These are phyloP conservation scores for Naematelia encephala DNA, from an alignment of 768 basidiomycete genomes.

Conservation along the genomic window DNA sequence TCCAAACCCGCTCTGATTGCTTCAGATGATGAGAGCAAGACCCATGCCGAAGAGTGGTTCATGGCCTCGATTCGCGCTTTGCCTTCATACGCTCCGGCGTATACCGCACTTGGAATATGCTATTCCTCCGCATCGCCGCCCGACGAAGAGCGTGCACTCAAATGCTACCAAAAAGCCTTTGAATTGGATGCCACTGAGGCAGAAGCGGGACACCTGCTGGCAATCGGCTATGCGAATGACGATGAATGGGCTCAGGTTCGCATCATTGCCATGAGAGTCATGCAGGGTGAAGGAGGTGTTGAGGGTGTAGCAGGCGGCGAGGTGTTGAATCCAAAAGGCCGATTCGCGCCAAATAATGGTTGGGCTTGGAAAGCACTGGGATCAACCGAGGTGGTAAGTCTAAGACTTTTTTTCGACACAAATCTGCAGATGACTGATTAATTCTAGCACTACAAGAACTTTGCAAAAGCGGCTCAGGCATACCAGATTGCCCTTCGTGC, in stretches of 20 bases:
- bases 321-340: conserved; percentile 46
- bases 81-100: conserved; percentile 78
- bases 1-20: conserved; percentile 7
- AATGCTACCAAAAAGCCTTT: conserved; percentile 97
- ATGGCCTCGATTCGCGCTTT: conserved; percentile 73
- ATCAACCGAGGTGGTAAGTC: conserved; percentile 78
- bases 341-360: conserved; percentile 63
- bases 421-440: conserved; percentile 1
- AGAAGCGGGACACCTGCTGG: conserved; percentile 76
- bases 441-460: conserved; percentile 57
- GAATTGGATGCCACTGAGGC: conserved; percentile 88
- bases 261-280: conserved; percentile 84
- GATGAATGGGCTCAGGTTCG: conserved; percentile 95
- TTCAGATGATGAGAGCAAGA: conserved; percentile 46
- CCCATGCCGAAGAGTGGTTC: conserved; percentile 73
- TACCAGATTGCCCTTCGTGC: conserved; percentile 82
- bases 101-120: conserved; percentile 87
- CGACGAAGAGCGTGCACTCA: conserved; percentile 79
- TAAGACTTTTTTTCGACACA: background rate
- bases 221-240: conserved; percentile 85
- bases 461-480: conserved; percentile 70
- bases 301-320: conserved; percentile 59
- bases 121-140: conserved; percentile 72
- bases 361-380: conserved; percentile 99
- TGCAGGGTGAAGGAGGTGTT: conserved; percentile 85